Conservation (phyloP, 2,329 filamentous ascomycete genomes). For the Aureobasidium sp. region DNA sequence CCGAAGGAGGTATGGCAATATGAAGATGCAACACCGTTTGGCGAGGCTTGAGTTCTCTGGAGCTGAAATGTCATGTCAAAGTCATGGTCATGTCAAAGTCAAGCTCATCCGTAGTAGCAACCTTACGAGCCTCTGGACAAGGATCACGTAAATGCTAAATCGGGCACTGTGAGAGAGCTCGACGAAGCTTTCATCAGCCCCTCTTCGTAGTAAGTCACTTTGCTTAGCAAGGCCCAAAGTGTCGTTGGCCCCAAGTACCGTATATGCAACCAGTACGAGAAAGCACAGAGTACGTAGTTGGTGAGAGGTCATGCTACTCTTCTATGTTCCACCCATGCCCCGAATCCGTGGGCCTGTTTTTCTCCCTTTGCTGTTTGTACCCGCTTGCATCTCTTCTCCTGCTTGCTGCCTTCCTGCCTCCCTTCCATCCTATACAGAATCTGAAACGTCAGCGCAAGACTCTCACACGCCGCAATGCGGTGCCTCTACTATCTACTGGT, state of each 20-base stretch:
- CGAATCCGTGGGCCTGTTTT: not conserved
- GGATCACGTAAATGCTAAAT: slow-evolving; percentile 6
- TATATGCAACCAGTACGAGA: not conserved
- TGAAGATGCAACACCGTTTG: not conserved
- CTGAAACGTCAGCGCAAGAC: not conserved
- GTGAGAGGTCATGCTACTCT: not conserved
- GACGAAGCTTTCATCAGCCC: slow-evolving; percentile 1
- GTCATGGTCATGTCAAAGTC: not conserved
- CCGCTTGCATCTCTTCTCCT: not conserved
- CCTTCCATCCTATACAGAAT: not conserved
- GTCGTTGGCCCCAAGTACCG: not conserved
- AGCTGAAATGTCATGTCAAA: not conserved
- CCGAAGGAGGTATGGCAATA: not conserved
- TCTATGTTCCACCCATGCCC: slow-evolving; percentile 2
- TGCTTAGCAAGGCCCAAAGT: not conserved
- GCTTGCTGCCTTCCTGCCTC: not conserved
- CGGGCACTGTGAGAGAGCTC: not conserved
- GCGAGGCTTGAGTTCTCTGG: not conserved
- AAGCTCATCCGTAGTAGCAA: not conserved
- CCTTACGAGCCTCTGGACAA: not conserved
- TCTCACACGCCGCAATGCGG: not conserved
- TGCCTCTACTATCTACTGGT: not conserved
- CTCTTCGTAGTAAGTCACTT: not conserved
- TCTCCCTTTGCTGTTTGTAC: not conserved
- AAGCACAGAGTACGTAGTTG: slow-evolving; percentile 6